phyloP scores from a whole-genome alignment of 2,329 filamentous ascomycete species.

The Fusarium nurragi region DNA sequence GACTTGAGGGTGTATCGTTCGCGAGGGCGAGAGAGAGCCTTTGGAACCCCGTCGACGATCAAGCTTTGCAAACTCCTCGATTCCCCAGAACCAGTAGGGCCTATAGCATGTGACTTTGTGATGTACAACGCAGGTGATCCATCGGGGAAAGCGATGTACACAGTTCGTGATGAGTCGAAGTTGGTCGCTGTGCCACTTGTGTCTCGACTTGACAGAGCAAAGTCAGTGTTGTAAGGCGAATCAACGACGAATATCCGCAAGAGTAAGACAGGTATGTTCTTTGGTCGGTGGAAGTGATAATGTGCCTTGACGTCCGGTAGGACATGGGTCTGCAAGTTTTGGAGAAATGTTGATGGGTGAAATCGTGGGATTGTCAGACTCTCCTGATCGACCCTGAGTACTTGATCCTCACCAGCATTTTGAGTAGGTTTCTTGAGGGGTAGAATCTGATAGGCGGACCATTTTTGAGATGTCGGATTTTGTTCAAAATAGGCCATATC shows the following conservation, averaged over 20 bases:
- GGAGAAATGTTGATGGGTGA: constrained; percentile 82
- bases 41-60: constrained; percentile 81
- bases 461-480: constrained; percentile 70
- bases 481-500: constrained; percentile 73
- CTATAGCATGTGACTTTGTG: constrained; percentile 60
- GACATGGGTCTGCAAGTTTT: constrained; percentile 77
- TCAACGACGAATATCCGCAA: constrained; percentile 83
- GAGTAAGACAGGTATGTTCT: constrained; percentile 73
- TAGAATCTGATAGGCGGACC: constrained; percentile 69
- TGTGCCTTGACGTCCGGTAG: constrained; percentile 84
- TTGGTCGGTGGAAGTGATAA: constrained; percentile 80
- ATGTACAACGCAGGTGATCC: constrained; percentile 80
- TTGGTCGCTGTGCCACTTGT: constrained; percentile 52
- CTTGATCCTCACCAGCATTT: constrained; percentile 53
- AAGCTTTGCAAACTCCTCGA: constrained; percentile 73
- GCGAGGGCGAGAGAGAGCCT: constrained; percentile 79
- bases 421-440: constrained; percentile 56
- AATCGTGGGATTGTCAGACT: constrained; percentile 72
- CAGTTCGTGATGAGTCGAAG: constrained; percentile 73
- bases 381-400: constrained; percentile 55
- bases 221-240: constrained; percentile 77
- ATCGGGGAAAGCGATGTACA: constrained; percentile 86
- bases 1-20: constrained; percentile 75
- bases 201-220: constrained; percentile 54
- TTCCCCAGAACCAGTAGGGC: constrained; percentile 58